Percentiles rank a stretch among this genome's conserved stretches.
Evolutionary conservation across 495 filamentous ascomycete species (phyloP).

Genomic region (Hapsidospora chrysogenum): DNA sequence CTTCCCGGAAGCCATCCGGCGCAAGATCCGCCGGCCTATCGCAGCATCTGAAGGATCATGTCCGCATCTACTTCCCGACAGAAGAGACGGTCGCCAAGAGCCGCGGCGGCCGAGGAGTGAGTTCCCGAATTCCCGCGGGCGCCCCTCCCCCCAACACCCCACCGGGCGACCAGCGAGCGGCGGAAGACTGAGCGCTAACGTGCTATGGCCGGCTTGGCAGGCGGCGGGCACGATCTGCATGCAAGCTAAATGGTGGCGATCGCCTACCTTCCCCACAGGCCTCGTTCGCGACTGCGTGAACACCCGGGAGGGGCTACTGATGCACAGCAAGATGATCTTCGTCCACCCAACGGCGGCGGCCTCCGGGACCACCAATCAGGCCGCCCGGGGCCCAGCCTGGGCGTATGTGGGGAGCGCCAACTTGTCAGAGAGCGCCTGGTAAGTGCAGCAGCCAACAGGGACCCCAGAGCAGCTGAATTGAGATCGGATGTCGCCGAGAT

Average conservation of each 20-base stretch:
- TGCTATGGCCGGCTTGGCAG: conserved; percentile 14
- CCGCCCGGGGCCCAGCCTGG: conserved; percentile 34
- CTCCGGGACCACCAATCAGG: background rate
- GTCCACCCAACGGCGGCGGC: conserved; percentile 25
- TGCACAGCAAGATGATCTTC: conserved; percentile 80
- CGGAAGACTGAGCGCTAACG: too few species aligned
- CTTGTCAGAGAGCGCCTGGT: conserved; percentile 85
- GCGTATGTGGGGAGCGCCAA: conserved; percentile 90
- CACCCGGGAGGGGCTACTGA: conserved; percentile 46
- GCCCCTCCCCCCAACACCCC: too few species aligned
- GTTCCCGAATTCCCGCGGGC: conserved; percentile 3
- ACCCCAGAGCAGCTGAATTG: conserved; percentile 1
- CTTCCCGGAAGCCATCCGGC: too few species aligned
- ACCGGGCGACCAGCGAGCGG: too few species aligned
- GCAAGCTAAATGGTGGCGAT: conserved; percentile 47
- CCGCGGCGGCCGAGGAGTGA: conserved; percentile 34
- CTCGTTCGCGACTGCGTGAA: conserved; percentile 62
- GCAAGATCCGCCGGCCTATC: background rate
- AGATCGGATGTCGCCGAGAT: background rate
- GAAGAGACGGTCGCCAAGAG: conserved; percentile 49
- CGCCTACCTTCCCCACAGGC: conserved; percentile 46
- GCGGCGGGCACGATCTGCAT: conserved; percentile 71
- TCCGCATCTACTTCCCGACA: conserved; percentile 76
- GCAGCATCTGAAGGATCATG: conserved; percentile 26
- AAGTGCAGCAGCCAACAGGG: conserved; percentile 15